Conservation (phyloP, 441 rosid species). For the Corymbia calophylla region DNA sequence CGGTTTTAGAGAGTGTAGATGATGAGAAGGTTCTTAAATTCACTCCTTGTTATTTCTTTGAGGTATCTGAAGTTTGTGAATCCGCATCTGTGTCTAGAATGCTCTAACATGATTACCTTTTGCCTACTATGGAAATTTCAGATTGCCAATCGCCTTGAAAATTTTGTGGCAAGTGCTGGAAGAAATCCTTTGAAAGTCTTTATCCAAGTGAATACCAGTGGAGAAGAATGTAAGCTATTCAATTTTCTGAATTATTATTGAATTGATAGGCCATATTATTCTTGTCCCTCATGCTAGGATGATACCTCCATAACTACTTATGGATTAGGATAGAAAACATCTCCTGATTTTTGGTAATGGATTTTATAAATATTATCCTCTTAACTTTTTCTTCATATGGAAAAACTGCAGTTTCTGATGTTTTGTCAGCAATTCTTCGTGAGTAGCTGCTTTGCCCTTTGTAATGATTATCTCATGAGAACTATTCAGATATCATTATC, state of each 20-base stretch:
- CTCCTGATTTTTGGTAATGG: background rate
- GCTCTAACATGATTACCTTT: background rate
- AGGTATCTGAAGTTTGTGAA: background rate
- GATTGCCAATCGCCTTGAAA: constrained; percentile 88
- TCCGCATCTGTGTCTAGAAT: background rate
- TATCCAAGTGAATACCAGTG: constrained; percentile 96
- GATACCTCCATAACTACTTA: background rate
- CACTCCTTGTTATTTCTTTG: background rate
- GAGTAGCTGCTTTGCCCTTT: background rate
- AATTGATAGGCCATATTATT: too few species aligned
- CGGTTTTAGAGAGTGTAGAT: constrained; percentile 78
- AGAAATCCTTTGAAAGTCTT: constrained; percentile 78
- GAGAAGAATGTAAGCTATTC: constrained; percentile 82
- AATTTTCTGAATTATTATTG: too few species aligned
- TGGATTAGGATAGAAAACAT: background rate
- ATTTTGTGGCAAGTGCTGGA: constrained; percentile 52
- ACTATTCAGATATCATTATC: background rate
- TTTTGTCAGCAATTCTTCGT: background rate
- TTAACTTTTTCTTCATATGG: background rate
- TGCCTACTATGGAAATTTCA: constrained; percentile 14
- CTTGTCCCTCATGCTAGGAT: background rate
- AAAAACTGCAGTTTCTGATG: background rate
- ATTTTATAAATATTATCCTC: background rate
- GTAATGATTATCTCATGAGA: background rate
- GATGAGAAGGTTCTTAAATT: constrained; percentile 63